phyloP scores from a whole-genome alignment of 2,329 filamentous ascomycete genomes.

The Aspergillus neoniger region DNA sequence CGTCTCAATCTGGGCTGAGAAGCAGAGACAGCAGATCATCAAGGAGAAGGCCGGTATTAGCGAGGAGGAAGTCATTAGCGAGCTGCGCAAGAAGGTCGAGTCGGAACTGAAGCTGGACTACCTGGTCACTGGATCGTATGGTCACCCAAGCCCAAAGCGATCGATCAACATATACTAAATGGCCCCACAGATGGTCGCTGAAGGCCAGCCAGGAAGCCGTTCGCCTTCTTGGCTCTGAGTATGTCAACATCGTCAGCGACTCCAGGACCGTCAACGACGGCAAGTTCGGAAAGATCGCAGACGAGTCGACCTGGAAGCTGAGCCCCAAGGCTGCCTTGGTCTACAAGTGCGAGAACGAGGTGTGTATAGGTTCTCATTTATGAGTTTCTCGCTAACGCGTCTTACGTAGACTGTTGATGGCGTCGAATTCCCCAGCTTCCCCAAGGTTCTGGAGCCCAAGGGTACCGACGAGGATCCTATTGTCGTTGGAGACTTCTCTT shows the following conservation, averaged over 20 bases:
- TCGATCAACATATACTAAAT: constrained; percentile 4
- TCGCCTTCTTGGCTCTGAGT: constrained; percentile 72
- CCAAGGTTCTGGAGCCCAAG: constrained; percentile 61
- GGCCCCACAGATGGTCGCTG: constrained; percentile 65
- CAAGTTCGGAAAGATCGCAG: constrained; percentile 83
- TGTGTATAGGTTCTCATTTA: neutral
- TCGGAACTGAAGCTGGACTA: constrained; percentile 82
- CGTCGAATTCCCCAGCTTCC: constrained; percentile 80
- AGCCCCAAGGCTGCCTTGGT: constrained; percentile 67
- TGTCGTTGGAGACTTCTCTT: constrained; percentile 90
- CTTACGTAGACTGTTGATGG: constrained; percentile 61
- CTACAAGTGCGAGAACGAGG: constrained; percentile 89
- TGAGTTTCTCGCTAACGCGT: neutral
- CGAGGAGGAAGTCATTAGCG: constrained; percentile 59
- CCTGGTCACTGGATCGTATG: constrained; percentile 72
- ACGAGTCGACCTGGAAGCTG: constrained; percentile 74
- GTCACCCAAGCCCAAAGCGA: neutral
- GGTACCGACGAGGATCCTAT: constrained; percentile 63
- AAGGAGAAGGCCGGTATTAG: constrained; percentile 48
- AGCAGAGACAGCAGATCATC: constrained; percentile 57
- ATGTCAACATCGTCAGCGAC: constrained; percentile 77
- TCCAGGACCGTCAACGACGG: constrained; percentile 64
- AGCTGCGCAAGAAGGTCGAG: constrained; percentile 65
- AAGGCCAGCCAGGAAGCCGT: constrained; percentile 85
- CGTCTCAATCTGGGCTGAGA: constrained; percentile 77